Percentiles rank a stretch among this genome's conserved stretches.
These are phyloP conservation scores for Flaveria brownii DNA, from an alignment of 129 eudicot genomes.

Conservation along the genomic window DNA sequence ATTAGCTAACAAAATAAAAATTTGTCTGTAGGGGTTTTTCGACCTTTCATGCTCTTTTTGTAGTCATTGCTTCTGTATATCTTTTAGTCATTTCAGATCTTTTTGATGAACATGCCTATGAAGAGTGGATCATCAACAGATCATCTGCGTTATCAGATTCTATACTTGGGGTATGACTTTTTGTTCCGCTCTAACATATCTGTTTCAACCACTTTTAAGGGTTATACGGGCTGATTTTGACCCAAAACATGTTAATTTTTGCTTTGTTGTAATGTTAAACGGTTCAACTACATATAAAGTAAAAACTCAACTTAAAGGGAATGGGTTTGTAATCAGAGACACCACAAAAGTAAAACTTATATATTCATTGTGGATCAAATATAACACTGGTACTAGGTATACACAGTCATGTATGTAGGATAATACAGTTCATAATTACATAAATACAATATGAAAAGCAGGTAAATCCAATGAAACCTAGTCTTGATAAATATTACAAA, in stretches of 20 bases:
- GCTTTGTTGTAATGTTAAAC: background rate
- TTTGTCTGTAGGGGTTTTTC: conserved; percentile 63
- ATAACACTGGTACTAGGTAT: background rate
- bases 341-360: background rate
- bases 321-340: background rate
- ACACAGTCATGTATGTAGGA: no score
- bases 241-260: background rate
- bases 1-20: conserved; percentile 1
- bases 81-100: conserved; percentile 55
- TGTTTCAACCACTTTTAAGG: no score
- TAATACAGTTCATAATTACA: no score
- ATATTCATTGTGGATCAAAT: background rate
- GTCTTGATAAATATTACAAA: no score
- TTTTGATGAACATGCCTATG: conserved; percentile 42
- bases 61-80: conserved; percentile 58
- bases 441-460: no score
- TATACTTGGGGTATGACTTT: conserved; percentile 47
- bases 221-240: no score
- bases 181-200: background rate
- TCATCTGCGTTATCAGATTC: conserved; percentile 51
- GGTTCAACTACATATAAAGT: background rate
- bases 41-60: conserved; percentile 74
- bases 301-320: background rate
- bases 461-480: no score
- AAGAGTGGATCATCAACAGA: conserved; percentile 44